A percentile compares a stretch with the other conserved stretches of the same genome.
phyloP scores from a whole-genome alignment of 2,329 filamentous ascomycete species.

The Xylaria sp. region DNA sequence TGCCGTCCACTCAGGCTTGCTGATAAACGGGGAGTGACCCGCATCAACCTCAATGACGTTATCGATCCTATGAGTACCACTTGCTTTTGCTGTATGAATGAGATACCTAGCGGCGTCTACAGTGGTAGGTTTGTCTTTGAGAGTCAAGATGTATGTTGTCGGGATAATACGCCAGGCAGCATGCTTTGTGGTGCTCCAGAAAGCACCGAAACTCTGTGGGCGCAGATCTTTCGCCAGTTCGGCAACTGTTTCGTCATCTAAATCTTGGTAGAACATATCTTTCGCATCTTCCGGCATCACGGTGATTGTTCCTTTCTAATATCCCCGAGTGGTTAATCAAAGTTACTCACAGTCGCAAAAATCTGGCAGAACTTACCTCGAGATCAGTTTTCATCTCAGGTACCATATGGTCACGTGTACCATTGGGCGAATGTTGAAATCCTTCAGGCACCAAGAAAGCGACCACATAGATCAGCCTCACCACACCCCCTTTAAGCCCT shows the following conservation, averaged over 20 bases:
- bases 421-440: slow-evolving; percentile 41
- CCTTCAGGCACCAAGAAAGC: slow-evolving; percentile 45
- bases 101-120: slow-evolving; percentile 36
- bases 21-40: slow-evolving; percentile 45
- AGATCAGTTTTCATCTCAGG: slow-evolving; percentile 42
- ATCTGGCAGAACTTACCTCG: slow-evolving; percentile 25
- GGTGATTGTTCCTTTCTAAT: slow-evolving; percentile 40
- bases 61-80: slow-evolving; percentile 39
- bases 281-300: slow-evolving; percentile 41
- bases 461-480: slow-evolving; percentile 42
- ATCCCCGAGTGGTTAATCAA: background rate
- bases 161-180: slow-evolving; percentile 45
- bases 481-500: slow-evolving; percentile 40
- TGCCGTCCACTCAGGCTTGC: slow-evolving; percentile 39
- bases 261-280: slow-evolving; percentile 45
- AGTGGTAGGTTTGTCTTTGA: slow-evolving; percentile 31
- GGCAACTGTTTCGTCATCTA: slow-evolving; percentile 38
- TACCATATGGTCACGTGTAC: slow-evolving; percentile 39
- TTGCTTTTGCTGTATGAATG: slow-evolving; percentile 38
- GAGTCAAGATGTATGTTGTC: slow-evolving; percentile 42
- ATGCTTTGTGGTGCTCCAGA: slow-evolving; percentile 40
- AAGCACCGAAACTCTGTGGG: slow-evolving; percentile 43
- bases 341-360: background rate
- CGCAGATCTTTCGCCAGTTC: slow-evolving; percentile 39
- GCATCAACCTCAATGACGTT: slow-evolving; percentile 40